A percentile compares a stretch with the other conserved stretches of the same genome.
Evolutionary conservation across 352 stramenopile species (phyloP).

Genomic region (Phytophthora pini): DNA sequence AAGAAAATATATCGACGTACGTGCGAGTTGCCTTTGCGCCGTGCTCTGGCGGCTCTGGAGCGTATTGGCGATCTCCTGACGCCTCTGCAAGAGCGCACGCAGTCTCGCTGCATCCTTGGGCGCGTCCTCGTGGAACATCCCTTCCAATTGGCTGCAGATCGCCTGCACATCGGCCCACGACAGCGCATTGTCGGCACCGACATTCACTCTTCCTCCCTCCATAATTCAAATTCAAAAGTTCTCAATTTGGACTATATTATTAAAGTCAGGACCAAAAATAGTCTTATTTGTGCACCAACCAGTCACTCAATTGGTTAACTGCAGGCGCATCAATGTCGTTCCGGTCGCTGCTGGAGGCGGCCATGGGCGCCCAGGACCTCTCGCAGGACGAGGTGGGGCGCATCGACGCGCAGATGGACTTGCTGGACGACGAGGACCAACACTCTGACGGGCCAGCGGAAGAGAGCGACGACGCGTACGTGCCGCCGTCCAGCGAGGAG

Average conservation of each 20-base stretch:
- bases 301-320: conserved; percentile 11
- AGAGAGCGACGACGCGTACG: conserved; percentile 66
- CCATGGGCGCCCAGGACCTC: conserved; percentile 73
- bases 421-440: conserved; percentile 36
- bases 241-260: not conserved
- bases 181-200: conserved; percentile 28
- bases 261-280: not conserved
- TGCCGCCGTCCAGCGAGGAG: conserved; percentile 66
- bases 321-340: conserved; percentile 64
- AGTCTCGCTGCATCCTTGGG: conserved; percentile 63
- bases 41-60: conserved; percentile 52
- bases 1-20: conserved; percentile 33
- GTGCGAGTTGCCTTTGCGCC: conserved; percentile 61
- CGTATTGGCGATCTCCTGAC: conserved; percentile 61
- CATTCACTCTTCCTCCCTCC: conserved; percentile 29
- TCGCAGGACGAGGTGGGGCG: conserved; percentile 36
- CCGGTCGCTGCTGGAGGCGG: conserved; percentile 82
- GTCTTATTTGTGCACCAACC: conserved; percentile 6
- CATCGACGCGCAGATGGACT: conserved; percentile 29
- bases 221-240: conserved; percentile 35
- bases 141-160: conserved; percentile 73
- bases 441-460: conserved; percentile 24
- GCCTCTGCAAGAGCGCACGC: conserved; percentile 61
- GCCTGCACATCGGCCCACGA: conserved; percentile 73
- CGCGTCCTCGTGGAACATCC: conserved; percentile 66